These are phyloP conservation scores for Candida glaebosa DNA, from an alignment of 805 yeast species.

Conservation along the genomic window DNA sequence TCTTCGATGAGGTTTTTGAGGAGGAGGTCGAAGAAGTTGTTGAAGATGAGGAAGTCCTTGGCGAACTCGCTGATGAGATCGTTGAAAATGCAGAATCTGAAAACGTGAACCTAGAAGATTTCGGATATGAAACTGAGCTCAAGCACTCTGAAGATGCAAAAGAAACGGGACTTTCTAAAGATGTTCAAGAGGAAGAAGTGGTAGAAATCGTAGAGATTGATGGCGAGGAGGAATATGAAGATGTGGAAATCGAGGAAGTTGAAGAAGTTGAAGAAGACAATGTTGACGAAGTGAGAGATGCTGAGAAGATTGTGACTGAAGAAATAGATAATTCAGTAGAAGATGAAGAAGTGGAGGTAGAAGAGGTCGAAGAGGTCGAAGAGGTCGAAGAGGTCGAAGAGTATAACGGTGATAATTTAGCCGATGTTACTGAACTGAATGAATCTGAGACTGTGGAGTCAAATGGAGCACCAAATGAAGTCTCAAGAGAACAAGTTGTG, in stretches of 20 bases:
- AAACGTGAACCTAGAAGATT: constrained; percentile 8
- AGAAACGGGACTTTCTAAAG: background rate
- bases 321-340: constrained; percentile 7
- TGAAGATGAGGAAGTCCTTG: constrained; percentile 9
- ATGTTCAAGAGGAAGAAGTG: constrained; percentile 9
- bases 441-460: no score
- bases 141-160: constrained; percentile 7
- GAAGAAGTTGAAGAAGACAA: constrained; percentile 9
- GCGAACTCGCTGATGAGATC: constrained; percentile 6
- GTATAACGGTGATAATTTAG: no score
- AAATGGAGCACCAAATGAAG: no score
- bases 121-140: constrained; percentile 6
- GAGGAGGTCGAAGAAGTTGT: constrained; percentile 5
- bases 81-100: constrained; percentile 5
- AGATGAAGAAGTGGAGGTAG: constrained; percentile 5
- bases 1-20: constrained; percentile 1
- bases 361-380: background rate
- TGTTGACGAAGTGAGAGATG: constrained; percentile 7
- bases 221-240: constrained; percentile 6
- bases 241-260: constrained; percentile 9
- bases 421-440: no score
- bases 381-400: constrained; percentile 1
- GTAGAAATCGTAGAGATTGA: constrained; percentile 12
- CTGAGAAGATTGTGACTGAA: constrained; percentile 7
- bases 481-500: no score